A percentile compares a stretch with the other conserved stretches of the same genome.
phyloP scores from a whole-genome alignment of 768 basidiomycete species.

The Termitomyces sp. region DNA sequence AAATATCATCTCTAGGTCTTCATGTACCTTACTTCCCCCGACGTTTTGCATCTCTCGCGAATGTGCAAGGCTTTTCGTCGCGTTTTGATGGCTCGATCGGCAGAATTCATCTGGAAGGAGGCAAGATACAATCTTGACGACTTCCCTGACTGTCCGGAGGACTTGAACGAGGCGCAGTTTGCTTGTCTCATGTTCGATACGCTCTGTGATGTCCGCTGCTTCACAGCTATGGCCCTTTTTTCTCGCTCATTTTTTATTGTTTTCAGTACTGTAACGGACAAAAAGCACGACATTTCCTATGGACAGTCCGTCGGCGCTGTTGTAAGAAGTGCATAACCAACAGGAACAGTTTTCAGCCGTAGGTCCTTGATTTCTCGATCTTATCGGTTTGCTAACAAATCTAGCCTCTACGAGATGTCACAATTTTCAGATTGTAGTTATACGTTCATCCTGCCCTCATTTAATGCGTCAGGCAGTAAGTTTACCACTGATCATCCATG shows the following conservation, averaged over 20 bases:
- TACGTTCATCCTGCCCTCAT: neutral
- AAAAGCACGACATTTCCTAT: constrained; percentile 5
- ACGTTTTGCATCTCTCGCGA: constrained; percentile 34
- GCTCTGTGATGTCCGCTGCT: neutral
- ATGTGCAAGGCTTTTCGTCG: constrained; percentile 27
- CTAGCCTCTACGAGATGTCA: neutral
- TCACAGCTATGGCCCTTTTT: neutral
- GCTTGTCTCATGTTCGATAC: neutral
- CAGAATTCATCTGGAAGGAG: constrained; percentile 4
- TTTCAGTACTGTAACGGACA: constrained; percentile 2
- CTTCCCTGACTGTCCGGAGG: constrained; percentile 9
- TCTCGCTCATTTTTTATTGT: neutral
- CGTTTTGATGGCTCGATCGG: constrained; percentile 16
- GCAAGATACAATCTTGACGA: constrained; percentile 7
- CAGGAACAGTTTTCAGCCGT: neutral
- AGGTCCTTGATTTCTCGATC: neutral
- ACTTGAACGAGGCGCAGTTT: constrained; percentile 8
- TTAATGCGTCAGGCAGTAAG: neutral
- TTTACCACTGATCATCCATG: neutral
- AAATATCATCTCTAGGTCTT: constrained; percentile 25
- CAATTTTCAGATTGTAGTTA: neutral
- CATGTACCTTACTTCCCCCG: constrained; percentile 26
- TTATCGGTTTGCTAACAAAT: neutral
- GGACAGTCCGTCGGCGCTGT: constrained; percentile 8
- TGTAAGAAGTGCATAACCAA: constrained; percentile 9